Conservation (phyloP, 2,329 filamentous ascomycete genomes). For the Ophiocordyceps camponoti-leonardi region DNA sequence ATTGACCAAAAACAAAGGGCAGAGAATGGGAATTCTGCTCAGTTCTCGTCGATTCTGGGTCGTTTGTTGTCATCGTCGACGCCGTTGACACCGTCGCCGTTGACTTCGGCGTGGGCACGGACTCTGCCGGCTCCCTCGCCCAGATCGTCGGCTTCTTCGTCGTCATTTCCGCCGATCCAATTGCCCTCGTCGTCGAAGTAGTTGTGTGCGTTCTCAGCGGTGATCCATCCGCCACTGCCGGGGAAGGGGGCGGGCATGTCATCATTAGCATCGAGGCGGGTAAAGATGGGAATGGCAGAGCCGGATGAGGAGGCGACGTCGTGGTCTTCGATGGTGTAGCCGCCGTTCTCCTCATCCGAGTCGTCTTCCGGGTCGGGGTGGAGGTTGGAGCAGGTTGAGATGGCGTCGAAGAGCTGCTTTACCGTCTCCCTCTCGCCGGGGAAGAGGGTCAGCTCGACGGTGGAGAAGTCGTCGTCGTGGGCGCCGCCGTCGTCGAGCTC, state of each 20-base stretch:
- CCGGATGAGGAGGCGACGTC: slow-evolving; percentile 43
- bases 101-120: slow-evolving; percentile 32
- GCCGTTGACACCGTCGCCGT: slow-evolving; percentile 21
- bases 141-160: slow-evolving; percentile 28
- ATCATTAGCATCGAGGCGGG: slow-evolving; percentile 24
- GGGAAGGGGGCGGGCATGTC: slow-evolving; percentile 50
- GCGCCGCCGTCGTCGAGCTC: slow-evolving; percentile 41
- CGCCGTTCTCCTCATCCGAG: slow-evolving; percentile 7
- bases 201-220: slow-evolving; percentile 74
- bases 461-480: slow-evolving; percentile 46
- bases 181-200: slow-evolving; percentile 72
- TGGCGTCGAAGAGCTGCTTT: slow-evolving; percentile 44
- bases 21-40: neutral
- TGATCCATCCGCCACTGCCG: slow-evolving; percentile 71
- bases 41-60: slow-evolving; percentile 22
- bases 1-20: neutral
- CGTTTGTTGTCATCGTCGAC: slow-evolving; percentile 31
- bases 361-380: slow-evolving; percentile 52
- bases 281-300: slow-evolving; percentile 36
- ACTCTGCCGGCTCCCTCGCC: slow-evolving; percentile 47
- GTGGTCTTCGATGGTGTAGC: slow-evolving; percentile 33
- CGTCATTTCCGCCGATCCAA: slow-evolving; percentile 38
- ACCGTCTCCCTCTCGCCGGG: slow-evolving; percentile 20
- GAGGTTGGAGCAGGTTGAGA: slow-evolving; percentile 58
- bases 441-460: slow-evolving; percentile 50